Evolutionary conservation across 2,329 filamentous ascomycete species (phyloP).

Genomic region (Zymoseptoria ardabiliae): DNA sequence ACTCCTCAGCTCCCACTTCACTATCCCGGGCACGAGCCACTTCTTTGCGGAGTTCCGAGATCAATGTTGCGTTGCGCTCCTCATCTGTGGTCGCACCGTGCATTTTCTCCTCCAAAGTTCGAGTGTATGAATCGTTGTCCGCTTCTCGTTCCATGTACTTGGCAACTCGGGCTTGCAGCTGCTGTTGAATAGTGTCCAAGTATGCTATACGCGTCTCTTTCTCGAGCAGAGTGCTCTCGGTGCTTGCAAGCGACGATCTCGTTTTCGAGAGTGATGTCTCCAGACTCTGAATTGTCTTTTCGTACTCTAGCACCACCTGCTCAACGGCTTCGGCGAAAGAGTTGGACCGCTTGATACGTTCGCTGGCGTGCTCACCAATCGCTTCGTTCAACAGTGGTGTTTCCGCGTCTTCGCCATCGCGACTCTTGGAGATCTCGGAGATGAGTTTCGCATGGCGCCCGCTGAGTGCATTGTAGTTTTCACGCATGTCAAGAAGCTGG

Average conservation of each 20-base stretch:
- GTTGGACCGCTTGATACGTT: slow-evolving; percentile 87
- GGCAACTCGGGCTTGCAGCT: slow-evolving; percentile 82
- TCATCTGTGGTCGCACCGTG: slow-evolving; percentile 86
- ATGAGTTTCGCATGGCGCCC: slow-evolving; percentile 93
- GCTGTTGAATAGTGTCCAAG: slow-evolving; percentile 81
- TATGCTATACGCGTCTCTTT: slow-evolving; percentile 92
- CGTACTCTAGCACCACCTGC: slow-evolving; percentile 92
- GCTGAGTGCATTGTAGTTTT: slow-evolving; percentile 87
- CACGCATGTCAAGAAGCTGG: slow-evolving; percentile 83
- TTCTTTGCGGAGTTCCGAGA: slow-evolving; percentile 84
- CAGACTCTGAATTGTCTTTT: slow-evolving; percentile 92
- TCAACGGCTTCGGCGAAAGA: slow-evolving; percentile 95
- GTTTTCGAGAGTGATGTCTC: slow-evolving; percentile 89
- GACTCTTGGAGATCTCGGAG: slow-evolving; percentile 80
- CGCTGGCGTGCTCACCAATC: slow-evolving; percentile 70
- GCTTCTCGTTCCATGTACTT: slow-evolving; percentile 87
- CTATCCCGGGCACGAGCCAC: slow-evolving; percentile 81
- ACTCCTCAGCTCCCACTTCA: slow-evolving; percentile 85
- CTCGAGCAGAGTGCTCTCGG: slow-evolving; percentile 81
- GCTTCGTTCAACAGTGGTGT: slow-evolving; percentile 55
- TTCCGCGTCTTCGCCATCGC: slow-evolving; percentile 55
- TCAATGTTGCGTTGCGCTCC: slow-evolving; percentile 81
- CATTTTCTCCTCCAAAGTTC: slow-evolving; percentile 82
- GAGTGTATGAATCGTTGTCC: slow-evolving; percentile 86
- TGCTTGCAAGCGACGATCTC: slow-evolving; percentile 70